Evolutionary conservation across 2,329 filamentous ascomycete genomes (phyloP).

Genomic region (Phyllosticta citrichinensis): DNA sequence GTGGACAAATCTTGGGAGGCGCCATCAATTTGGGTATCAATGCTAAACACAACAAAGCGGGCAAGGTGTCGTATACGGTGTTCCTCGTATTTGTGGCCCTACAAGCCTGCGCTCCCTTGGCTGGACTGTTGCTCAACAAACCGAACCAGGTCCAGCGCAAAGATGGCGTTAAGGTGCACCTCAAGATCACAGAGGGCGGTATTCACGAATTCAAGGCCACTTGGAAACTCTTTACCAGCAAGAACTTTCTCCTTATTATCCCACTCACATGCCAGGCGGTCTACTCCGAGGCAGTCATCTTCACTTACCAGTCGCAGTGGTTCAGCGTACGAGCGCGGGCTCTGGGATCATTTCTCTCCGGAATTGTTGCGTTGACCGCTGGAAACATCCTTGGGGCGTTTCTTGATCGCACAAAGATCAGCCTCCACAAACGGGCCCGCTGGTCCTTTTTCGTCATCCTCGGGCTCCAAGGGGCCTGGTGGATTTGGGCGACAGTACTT

Average conservation of each 20-base stretch:
- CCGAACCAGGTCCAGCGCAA: slow-evolving; percentile 54
- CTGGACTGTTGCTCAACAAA: slow-evolving; percentile 51
- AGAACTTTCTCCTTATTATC: slow-evolving; percentile 53
- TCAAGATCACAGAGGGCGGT: slow-evolving; percentile 48
- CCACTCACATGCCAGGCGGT: slow-evolving; percentile 62
- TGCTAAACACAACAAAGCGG: slow-evolving; percentile 44
- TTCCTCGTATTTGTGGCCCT: slow-evolving; percentile 62
- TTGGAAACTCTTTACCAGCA: slow-evolving; percentile 48
- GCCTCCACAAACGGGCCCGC: slow-evolving; percentile 46
- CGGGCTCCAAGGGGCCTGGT: slow-evolving; percentile 56
- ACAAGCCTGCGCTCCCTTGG: slow-evolving; percentile 55
- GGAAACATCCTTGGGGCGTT: slow-evolving; percentile 57
- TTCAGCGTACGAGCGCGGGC: slow-evolving; percentile 61
- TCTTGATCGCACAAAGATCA: slow-evolving; percentile 48
- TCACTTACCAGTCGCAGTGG: slow-evolving; percentile 57
- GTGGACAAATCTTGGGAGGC: slow-evolving; percentile 60
- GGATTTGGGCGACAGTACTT: slow-evolving; percentile 60
- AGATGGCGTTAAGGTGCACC: slow-evolving; percentile 52
- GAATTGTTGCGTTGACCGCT: slow-evolving; percentile 53
- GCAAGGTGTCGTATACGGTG: slow-evolving; percentile 58
- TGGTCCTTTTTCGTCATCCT: slow-evolving; percentile 45
- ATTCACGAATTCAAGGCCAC: slow-evolving; percentile 52
- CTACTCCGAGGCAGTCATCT: slow-evolving; percentile 62
- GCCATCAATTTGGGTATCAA: slow-evolving; percentile 63
- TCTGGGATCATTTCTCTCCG: slow-evolving; percentile 60